Percentiles rank a stretch among this genome's conserved stretches.
Conservation (phyloP, 208 protist species). For the Naegleria fowleri region DNA sequence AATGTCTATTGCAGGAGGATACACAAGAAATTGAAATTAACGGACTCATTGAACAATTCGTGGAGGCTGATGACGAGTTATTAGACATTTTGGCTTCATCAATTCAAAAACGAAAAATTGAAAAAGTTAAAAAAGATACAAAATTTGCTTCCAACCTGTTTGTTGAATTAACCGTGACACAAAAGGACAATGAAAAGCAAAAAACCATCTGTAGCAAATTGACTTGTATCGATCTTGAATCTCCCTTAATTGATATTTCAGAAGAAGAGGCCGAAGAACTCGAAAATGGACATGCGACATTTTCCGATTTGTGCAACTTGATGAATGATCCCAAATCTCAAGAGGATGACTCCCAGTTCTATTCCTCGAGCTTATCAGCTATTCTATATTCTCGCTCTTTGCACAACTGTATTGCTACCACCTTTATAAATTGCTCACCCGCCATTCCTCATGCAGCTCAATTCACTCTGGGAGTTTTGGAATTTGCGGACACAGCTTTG, state of each 20-base stretch:
- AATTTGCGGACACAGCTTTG: background rate
- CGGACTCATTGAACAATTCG: background rate
- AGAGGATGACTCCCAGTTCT: background rate
- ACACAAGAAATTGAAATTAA: background rate
- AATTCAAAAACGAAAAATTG: background rate
- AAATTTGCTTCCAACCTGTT: background rate
- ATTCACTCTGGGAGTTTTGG: background rate
- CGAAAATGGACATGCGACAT: background rate
- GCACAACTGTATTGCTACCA: background rate
- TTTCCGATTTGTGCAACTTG: background rate
- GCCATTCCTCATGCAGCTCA: background rate
- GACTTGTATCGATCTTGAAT: background rate
- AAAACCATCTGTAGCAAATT: background rate
- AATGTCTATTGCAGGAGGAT: constrained; percentile 10
- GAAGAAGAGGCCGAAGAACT: background rate
- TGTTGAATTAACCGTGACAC: background rate
- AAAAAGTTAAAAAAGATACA: background rate
- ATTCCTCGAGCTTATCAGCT: background rate
- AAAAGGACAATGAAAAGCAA: background rate
- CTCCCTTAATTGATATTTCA: background rate
- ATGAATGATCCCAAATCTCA: background rate
- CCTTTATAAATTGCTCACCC: background rate
- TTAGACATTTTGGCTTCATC: background rate
- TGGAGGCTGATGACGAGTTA: background rate
- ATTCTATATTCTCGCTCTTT: background rate